Evolutionary conservation across 169 alveolate genomes (phyloP).

Genomic region (Cyclospora cayetanensis): DNA sequence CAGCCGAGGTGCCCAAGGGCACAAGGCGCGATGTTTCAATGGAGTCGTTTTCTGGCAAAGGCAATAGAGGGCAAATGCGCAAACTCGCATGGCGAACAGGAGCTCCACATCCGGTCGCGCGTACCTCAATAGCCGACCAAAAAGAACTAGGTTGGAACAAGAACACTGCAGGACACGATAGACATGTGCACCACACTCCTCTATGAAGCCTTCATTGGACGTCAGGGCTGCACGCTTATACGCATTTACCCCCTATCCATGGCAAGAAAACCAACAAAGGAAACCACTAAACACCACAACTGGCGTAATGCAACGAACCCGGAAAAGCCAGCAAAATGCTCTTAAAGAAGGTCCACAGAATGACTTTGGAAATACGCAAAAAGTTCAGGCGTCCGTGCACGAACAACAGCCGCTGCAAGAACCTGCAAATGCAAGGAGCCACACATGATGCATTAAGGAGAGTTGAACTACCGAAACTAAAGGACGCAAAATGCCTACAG

Average conservation of each 20-base stretch:
- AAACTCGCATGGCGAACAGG: too few relatives aligned
- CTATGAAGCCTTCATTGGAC: background rate
- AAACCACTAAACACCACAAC: background rate
- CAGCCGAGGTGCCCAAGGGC: too few relatives aligned
- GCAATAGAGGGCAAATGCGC: too few relatives aligned
- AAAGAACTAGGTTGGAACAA: constrained; percentile 64
- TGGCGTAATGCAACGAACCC: background rate
- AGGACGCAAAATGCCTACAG: too few relatives aligned
- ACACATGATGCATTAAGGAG: background rate
- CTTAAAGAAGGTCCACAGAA: constrained; percentile 97
- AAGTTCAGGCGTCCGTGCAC: constrained; percentile 93
- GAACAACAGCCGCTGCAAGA: constrained; percentile 85
- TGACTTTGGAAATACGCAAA: constrained; percentile 92
- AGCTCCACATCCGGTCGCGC: too few relatives aligned
- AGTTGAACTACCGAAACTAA: too few relatives aligned
- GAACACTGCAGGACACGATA: constrained; percentile 30
- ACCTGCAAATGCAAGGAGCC: constrained; percentile 78
- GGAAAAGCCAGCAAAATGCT: constrained; percentile 95
- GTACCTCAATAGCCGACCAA: constrained; percentile 62
- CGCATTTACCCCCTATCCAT: background rate
- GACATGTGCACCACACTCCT: background rate
- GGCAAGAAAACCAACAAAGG: background rate
- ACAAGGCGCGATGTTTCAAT: too few relatives aligned
- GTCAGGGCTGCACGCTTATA: background rate
- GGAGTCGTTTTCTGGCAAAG: too few relatives aligned